phyloP scores from a whole-genome alignment of 768 basidiomycete species.

The Cyathus striatus region DNA sequence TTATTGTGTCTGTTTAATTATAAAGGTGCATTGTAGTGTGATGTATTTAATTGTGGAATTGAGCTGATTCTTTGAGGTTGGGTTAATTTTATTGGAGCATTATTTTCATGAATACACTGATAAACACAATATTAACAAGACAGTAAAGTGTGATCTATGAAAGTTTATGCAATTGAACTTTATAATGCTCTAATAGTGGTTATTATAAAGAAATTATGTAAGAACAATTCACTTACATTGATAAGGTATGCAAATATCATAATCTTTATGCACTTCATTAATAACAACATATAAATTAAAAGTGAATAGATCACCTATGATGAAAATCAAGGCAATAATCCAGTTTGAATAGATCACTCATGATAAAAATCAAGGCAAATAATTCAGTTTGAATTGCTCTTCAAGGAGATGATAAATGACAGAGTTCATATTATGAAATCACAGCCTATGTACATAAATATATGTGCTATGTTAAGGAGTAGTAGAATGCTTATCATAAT shows the following conservation, averaged over 20 bases:
- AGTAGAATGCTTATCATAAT: not conserved
- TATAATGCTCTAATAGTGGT: too few relatives aligned
- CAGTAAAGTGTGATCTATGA: too few relatives aligned
- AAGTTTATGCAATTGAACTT: too few relatives aligned
- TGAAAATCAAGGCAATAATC: too few relatives aligned
- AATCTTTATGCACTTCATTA: not conserved
- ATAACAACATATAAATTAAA: not conserved
- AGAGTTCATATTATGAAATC: not conserved
- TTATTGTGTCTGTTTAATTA: too few relatives aligned
- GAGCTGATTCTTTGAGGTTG: too few relatives aligned
- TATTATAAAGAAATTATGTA: not conserved
- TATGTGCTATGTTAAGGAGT: not conserved
- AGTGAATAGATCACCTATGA: not conserved
- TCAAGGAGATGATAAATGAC: not conserved
- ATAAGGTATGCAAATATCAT: constrained; percentile 4
- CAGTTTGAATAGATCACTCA: too few relatives aligned
- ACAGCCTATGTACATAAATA: not conserved
- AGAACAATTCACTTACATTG: not conserved
- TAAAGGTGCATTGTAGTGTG: too few relatives aligned
- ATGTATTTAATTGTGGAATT: too few relatives aligned
- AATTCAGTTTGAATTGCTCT: not conserved
- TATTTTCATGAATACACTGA: too few relatives aligned
- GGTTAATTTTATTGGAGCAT: too few relatives aligned
- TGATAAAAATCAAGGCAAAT: not conserved
- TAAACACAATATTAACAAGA: too few relatives aligned